Percentiles rank a stretch among this genome's conserved stretches.
These are phyloP conservation scores for Xylaria flabelliformis DNA, from an alignment of 495 filamentous ascomycete species.

Conservation along the genomic window DNA sequence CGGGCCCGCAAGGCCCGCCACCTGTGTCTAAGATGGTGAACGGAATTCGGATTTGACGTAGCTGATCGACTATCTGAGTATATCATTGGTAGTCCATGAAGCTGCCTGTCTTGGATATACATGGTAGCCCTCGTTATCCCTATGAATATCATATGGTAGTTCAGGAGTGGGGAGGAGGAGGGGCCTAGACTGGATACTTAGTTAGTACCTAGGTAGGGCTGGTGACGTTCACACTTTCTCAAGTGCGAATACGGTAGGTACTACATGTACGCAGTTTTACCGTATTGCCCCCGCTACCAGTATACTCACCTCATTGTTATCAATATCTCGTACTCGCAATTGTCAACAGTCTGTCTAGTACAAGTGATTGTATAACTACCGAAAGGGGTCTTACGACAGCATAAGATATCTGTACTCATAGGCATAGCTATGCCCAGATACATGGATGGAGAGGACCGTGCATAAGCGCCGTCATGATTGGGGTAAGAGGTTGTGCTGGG, in stretches of 20 bases:
- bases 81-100: slow-evolving; percentile 1
- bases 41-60: background rate
- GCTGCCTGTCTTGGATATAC: background rate
- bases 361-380: background rate
- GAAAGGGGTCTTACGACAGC: background rate
- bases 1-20: background rate
- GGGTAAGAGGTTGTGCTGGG: background rate
- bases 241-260: background rate
- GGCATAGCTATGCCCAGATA: background rate
- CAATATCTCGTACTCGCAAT: background rate
- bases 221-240: background rate
- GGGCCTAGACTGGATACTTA: slow-evolving; percentile 5
- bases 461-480: background rate
- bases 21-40: background rate
- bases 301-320: background rate
- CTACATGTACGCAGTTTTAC: background rate
- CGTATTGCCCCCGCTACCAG: background rate
- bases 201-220: background rate
- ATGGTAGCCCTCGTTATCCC: background rate
- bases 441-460: background rate
- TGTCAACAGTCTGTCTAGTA: background rate
- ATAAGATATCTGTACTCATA: background rate
- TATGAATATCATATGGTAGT: background rate
- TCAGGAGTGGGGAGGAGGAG: background rate
- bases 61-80: background rate